Conservation (phyloP, 1,139 yeast species). For the Kodamaea anthophila region DNA sequence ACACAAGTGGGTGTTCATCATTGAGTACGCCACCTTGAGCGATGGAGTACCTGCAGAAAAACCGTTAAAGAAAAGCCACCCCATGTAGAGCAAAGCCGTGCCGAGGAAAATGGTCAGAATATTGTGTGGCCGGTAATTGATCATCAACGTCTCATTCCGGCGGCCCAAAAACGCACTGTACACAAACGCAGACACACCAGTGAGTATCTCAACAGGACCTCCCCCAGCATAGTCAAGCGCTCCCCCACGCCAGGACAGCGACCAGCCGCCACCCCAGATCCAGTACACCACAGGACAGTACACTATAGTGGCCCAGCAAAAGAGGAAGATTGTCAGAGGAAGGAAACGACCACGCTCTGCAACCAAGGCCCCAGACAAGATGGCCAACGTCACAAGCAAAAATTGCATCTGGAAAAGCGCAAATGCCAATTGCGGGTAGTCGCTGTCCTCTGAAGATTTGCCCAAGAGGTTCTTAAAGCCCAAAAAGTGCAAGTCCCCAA, state of each 20-base stretch:
- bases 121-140: slow-evolving; percentile 92
- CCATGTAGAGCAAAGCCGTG: slow-evolving; percentile 58
- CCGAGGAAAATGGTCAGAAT: slow-evolving; percentile 82
- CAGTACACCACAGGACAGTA: slow-evolving; percentile 92
- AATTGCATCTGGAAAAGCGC: slow-evolving; percentile 90
- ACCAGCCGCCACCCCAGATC: slow-evolving; percentile 98
- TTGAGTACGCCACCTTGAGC: slow-evolving; percentile 69
- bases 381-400: slow-evolving; percentile 82
- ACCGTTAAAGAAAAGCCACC: slow-evolving; percentile 89
- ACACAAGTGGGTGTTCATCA: slow-evolving; percentile 85
- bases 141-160: slow-evolving; percentile 74
- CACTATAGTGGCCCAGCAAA: slow-evolving; percentile 85
- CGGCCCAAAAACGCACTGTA: slow-evolving; percentile 78
- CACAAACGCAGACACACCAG: slow-evolving; percentile 88
- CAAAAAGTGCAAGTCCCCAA: slow-evolving; percentile 78
- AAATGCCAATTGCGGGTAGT: slow-evolving; percentile 77
- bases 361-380: slow-evolving; percentile 81
- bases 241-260: slow-evolving; percentile 65
- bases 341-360: slow-evolving; percentile 90
- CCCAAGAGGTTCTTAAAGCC: slow-evolving; percentile 74
- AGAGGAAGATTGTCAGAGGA: slow-evolving; percentile 77
- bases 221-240: slow-evolving; percentile 97
- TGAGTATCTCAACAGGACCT: slow-evolving; percentile 90
- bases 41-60: slow-evolving; percentile 67
- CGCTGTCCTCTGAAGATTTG: slow-evolving; percentile 32